These are phyloP conservation scores for Citrus mangshanensis DNA, from an alignment of 345 rosid species.

Conservation along the genomic window DNA sequence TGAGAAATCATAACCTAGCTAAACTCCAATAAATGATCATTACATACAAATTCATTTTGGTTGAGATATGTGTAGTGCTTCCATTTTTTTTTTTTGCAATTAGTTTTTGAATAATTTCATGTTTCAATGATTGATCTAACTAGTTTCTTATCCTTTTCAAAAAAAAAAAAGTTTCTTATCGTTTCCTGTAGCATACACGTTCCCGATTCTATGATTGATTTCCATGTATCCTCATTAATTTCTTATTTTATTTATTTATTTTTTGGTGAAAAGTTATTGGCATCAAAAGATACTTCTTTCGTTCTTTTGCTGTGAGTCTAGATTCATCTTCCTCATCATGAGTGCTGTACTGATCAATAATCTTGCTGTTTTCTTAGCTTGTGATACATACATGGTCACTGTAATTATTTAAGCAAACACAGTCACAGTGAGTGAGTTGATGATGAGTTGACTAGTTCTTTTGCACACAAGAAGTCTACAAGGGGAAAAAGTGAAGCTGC, in stretches of 20 bases:
- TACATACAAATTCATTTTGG: not conserved
- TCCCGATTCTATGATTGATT: not conserved
- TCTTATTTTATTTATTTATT: no score
- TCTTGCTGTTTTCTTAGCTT: not conserved
- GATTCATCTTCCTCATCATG: not conserved
- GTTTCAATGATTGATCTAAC: no score
- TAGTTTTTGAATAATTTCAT: no score
- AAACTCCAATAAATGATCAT: not conserved
- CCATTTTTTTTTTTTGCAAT: not conserved
- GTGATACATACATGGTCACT: not conserved
- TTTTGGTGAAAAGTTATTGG: no score
- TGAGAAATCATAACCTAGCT: no score
- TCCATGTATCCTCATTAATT: no score
- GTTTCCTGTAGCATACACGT: not conserved
- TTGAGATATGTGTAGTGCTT: not conserved
- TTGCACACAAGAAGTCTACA: conserved; percentile 23
- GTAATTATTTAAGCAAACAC: not conserved
- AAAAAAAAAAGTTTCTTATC: not conserved
- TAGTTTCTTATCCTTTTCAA: not conserved
- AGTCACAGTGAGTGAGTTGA: not conserved
- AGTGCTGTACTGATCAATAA: not conserved
- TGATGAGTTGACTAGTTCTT: not conserved
- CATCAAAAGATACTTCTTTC: not conserved
- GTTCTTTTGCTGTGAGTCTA: not conserved
- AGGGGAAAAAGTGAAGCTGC: conserved; percentile 95